phyloP scores from a whole-genome alignment of 73 alveolate genomes.

The Effrenium voratum region DNA sequence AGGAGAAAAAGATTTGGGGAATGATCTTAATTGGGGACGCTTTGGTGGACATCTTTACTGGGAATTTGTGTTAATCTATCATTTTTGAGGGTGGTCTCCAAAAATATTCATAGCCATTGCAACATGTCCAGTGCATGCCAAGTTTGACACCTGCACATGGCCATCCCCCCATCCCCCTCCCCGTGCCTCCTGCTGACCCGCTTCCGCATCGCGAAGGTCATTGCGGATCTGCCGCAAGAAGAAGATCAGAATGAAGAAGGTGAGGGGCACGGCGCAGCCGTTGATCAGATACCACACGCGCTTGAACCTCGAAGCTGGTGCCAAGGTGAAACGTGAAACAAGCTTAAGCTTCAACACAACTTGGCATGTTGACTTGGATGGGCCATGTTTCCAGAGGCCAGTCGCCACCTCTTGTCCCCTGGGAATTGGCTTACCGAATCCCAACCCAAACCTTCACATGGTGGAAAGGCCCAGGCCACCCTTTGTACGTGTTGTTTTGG shows the following conservation, averaged over 20 bases:
- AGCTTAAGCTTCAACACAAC: too few species aligned
- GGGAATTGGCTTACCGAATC: not conserved
- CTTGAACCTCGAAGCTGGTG: constrained; percentile 47
- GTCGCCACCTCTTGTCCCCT: not conserved
- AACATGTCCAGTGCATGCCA: not conserved
- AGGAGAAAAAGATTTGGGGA: too few species aligned
- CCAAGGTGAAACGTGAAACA: not conserved
- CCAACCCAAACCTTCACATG: too few species aligned
- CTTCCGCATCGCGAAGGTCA: not conserved
- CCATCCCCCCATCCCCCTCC: constrained; percentile 33
- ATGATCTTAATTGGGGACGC: too few species aligned
- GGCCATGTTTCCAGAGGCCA: not conserved
- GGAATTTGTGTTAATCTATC: too few species aligned
- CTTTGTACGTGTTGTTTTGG: too few species aligned
- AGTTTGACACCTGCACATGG: not conserved
- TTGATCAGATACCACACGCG: constrained; percentile 44
- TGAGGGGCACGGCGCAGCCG: constrained; percentile 49
- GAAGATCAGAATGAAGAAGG: constrained; percentile 35
- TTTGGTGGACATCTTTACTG: too few species aligned
- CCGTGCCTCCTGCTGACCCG: constrained; percentile 17
- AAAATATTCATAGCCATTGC: too few species aligned
- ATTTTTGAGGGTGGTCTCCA: too few species aligned
- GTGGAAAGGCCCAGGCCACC: too few species aligned
- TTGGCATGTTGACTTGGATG: not conserved
- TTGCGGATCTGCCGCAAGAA: constrained; percentile 53